These are phyloP conservation scores for Chloranthus sessilifolius DNA, from an alignment of 164 flowering plant genomes.

Conservation along the genomic window DNA sequence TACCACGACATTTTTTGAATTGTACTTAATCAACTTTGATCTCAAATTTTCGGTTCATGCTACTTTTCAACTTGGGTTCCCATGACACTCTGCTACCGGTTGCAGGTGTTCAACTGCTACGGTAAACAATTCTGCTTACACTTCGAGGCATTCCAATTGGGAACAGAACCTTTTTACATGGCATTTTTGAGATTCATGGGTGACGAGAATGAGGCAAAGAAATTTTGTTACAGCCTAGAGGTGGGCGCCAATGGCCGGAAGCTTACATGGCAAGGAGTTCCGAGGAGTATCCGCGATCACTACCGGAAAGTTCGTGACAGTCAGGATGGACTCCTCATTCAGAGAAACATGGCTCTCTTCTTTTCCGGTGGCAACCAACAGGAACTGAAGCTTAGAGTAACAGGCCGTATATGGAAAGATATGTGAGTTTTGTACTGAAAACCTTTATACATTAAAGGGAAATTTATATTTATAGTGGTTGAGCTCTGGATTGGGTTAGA, in stretches of 20 bases:
- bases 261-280: slow-evolving; percentile 45
- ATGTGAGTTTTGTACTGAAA: too few relatives aligned
- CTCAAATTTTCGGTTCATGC: too few relatives aligned
- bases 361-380: slow-evolving; percentile 41
- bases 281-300: slow-evolving; percentile 45
- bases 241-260: slow-evolving; percentile 42
- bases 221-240: slow-evolving; percentile 40
- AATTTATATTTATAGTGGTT: too few relatives aligned
- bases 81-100: background rate
- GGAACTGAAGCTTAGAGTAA: slow-evolving; percentile 42
- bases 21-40: too few relatives aligned
- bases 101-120: slow-evolving; percentile 39
- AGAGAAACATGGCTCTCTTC: slow-evolving; percentile 40
- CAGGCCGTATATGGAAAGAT: slow-evolving; percentile 51
- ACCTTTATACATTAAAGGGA: too few relatives aligned
- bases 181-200: slow-evolving; percentile 53
- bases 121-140: slow-evolving; percentile 49
- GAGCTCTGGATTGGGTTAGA: too few relatives aligned
- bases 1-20: too few relatives aligned
- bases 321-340: slow-evolving; percentile 41
- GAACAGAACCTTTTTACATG: slow-evolving; percentile 46
- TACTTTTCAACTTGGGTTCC: too few relatives aligned
- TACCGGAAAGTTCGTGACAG: slow-evolving; percentile 44
- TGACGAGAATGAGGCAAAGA: slow-evolving; percentile 38
- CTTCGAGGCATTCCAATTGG: slow-evolving; percentile 48